A percentile compares a stretch with the other conserved stretches of the same genome.
Evolutionary conservation across 495 filamentous ascomycete genomes (phyloP).

Genomic region (Penicillium nucicola): DNA sequence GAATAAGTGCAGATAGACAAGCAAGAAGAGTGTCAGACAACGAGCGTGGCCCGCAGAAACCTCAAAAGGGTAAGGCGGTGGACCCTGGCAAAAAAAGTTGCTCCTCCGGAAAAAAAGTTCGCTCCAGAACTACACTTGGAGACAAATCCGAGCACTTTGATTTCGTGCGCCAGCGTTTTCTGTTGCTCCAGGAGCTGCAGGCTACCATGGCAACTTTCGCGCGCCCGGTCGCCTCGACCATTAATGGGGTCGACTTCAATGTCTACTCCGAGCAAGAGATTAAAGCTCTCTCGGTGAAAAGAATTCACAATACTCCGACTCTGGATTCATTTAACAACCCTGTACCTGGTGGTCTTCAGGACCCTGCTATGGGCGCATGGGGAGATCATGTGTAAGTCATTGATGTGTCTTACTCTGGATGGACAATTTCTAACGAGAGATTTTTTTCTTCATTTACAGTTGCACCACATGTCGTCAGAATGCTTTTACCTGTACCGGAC

Average conservation of each 20-base stretch:
- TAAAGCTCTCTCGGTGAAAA: slow-evolving; percentile 82
- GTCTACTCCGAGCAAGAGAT: slow-evolving; percentile 80
- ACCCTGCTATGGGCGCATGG: slow-evolving; percentile 89
- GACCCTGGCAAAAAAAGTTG: slow-evolving; percentile 29
- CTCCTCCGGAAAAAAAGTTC: slow-evolving; percentile 20
- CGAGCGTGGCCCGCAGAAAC: slow-evolving; percentile 6
- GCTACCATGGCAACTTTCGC: slow-evolving; percentile 71
- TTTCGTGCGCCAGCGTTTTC: slow-evolving; percentile 36
- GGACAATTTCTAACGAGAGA: slow-evolving; percentile 5
- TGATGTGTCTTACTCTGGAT: not conserved
- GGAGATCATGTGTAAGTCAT: slow-evolving; percentile 69
- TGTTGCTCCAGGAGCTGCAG: slow-evolving; percentile 44
- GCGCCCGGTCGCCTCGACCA: slow-evolving; percentile 78
- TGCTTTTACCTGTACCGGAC: slow-evolving; percentile 79
- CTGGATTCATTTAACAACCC: slow-evolving; percentile 87
- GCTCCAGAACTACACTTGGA: slow-evolving; percentile 26
- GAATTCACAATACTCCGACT: slow-evolving; percentile 83
- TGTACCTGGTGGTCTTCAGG: slow-evolving; percentile 85
- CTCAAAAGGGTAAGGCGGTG: slow-evolving; percentile 23
- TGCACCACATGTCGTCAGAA: slow-evolving; percentile 86
- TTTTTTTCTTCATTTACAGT: slow-evolving; percentile 45
- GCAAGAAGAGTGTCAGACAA: not conserved
- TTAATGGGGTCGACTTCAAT: slow-evolving; percentile 86
- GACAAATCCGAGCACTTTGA: slow-evolving; percentile 22
- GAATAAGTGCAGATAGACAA: not conserved